phyloP scores from a whole-genome alignment of 345 rosid species.

The Brassica cretica region DNA sequence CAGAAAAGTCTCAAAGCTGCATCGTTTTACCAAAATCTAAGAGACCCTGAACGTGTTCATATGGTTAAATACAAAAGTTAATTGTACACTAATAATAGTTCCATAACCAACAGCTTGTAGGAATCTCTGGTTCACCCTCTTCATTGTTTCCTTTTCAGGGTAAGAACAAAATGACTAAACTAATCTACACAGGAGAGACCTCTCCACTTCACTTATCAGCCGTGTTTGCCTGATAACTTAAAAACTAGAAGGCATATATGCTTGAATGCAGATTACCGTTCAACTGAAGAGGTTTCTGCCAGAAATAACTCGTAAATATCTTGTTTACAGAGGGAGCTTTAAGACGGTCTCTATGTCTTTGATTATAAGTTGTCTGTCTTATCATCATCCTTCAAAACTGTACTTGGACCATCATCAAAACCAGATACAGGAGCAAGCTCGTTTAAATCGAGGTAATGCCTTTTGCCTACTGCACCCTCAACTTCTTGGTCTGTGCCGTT shows the following conservation, averaged over 20 bases:
- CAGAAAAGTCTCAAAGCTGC: not conserved
- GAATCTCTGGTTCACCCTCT: conserved; percentile 36
- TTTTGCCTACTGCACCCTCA: conserved; percentile 50
- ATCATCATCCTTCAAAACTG: conserved; percentile 63
- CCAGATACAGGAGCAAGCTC: conserved; percentile 92
- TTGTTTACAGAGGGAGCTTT: conserved; percentile 30
- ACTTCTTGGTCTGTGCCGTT: conserved; percentile 55
- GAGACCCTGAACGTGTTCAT: not conserved
- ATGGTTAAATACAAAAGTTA: not conserved
- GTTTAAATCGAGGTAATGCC: conserved; percentile 83
- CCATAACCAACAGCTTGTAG: conserved; percentile 29
- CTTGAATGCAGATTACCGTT: conserved; percentile 25
- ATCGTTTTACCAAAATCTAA: not conserved
- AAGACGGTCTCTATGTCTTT: not conserved
- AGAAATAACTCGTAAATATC: conserved; percentile 28
- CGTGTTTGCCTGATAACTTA: conserved; percentile 24
- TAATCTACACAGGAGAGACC: conserved; percentile 37
- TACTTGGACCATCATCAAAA: conserved; percentile 75
- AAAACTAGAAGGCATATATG: conserved; percentile 35
- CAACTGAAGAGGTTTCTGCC: conserved; percentile 23
- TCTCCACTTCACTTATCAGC: conserved; percentile 29
- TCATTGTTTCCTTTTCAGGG: conserved; percentile 25
- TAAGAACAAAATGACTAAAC: conserved; percentile 39
- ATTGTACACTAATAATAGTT: conserved; percentile 6
- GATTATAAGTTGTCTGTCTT: conserved; percentile 57